Evolutionary conservation across 2,329 filamentous ascomycete species (phyloP).

Genomic region (Sporothrix humicola): DNA sequence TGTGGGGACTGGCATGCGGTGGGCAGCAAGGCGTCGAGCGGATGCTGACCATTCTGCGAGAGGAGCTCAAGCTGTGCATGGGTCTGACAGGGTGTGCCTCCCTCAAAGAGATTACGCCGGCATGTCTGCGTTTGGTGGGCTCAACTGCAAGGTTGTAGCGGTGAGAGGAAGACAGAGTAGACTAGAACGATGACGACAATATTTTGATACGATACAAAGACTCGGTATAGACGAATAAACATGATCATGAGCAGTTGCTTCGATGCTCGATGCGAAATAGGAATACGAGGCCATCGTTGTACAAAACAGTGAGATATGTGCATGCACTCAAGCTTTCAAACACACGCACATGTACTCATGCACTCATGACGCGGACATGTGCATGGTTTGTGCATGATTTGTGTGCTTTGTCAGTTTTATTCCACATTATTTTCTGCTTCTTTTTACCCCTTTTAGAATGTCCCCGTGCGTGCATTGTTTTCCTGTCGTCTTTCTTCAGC

Average conservation of each 20-base stretch:
- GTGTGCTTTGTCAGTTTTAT: too few species aligned
- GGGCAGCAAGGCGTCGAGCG: constrained; percentile 33
- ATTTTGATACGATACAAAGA: not conserved
- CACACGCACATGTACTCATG: too few species aligned
- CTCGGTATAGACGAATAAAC: not conserved
- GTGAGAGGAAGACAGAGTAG: not conserved
- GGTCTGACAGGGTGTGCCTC: constrained; percentile 24
- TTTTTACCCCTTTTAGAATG: not conserved
- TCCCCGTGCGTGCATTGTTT: not conserved
- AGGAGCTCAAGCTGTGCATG: constrained; percentile 32
- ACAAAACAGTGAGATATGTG: not conserved
- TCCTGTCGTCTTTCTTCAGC: not conserved
- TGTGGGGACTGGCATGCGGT: constrained; percentile 52
- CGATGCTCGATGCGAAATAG: not conserved
- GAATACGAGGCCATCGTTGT: not conserved
- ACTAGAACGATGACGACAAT: not conserved
- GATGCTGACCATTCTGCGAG: constrained; percentile 27
- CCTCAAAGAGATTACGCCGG: not conserved
- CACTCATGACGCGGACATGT: not conserved
- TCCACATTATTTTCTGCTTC: not conserved
- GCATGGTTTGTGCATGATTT: too few species aligned
- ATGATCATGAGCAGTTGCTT: not conserved
- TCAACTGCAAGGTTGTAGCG: constrained; percentile 5
- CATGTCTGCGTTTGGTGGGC: not conserved
- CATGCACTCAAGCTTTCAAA: not conserved